Evolutionary conservation across 176 grass and related monocot species (phyloP).

Genomic region (Paspalum vaginatum): DNA sequence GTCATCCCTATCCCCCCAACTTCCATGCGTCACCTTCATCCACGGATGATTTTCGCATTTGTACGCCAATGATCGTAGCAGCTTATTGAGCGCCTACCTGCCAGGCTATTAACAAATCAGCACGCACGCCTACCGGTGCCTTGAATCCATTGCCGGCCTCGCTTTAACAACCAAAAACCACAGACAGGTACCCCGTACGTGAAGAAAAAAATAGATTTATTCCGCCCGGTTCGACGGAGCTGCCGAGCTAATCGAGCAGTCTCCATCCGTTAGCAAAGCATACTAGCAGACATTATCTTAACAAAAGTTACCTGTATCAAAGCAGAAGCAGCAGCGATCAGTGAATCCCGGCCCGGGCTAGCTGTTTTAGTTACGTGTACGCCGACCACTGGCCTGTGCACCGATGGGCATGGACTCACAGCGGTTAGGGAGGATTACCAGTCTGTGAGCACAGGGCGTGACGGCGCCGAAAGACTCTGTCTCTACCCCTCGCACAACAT

Average conservation of each 20-base stretch:
- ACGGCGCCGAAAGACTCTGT: too few relatives aligned
- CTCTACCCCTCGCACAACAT: too few relatives aligned
- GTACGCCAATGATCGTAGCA: slow-evolving; percentile 28
- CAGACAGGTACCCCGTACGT: background rate
- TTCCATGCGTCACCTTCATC: too few relatives aligned
- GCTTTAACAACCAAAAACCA: background rate
- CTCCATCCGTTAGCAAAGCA: background rate
- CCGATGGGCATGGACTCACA: too few relatives aligned
- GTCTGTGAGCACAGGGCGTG: too few relatives aligned
- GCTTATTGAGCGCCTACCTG: background rate
- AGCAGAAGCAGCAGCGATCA: background rate
- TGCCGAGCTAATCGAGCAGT: background rate
- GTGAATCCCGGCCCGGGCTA: too few relatives aligned
- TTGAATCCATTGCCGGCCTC: background rate
- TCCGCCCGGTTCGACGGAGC: background rate
- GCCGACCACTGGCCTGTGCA: too few relatives aligned
- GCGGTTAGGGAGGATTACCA: too few relatives aligned
- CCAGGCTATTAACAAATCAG: background rate
- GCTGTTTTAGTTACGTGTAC: too few relatives aligned
- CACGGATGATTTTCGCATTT: background rate
- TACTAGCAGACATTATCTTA: too few relatives aligned
- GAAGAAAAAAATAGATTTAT: background rate
- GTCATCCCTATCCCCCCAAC: too few relatives aligned
- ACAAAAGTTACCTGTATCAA: background rate
- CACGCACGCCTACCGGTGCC: background rate